phyloP scores from a whole-genome alignment of 331 rosid species.

The Malus hybrid region DNA sequence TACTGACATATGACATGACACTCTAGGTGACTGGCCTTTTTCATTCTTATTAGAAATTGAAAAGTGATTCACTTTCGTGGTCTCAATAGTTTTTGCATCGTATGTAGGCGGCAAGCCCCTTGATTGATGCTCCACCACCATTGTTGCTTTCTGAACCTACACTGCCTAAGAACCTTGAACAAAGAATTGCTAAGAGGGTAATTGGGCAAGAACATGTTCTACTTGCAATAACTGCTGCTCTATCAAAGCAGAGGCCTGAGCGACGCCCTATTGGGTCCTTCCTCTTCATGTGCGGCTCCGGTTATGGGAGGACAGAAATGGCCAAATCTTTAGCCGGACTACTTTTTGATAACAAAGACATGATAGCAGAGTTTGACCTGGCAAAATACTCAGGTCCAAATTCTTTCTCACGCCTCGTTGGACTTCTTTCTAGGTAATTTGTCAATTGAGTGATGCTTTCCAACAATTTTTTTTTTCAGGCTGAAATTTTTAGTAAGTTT shows the following conservation, averaged over 20 bases:
- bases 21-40: neutral
- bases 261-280: conserved; percentile 18
- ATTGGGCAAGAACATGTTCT: conserved; percentile 16
- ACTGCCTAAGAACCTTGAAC: conserved; percentile 16
- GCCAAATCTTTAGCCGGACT: conserved; percentile 10
- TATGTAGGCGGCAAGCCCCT: neutral
- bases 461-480: neutral
- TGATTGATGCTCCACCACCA: conserved; percentile 5
- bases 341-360: conserved; percentile 9
- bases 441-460: neutral
- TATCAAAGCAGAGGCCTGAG: conserved; percentile 13
- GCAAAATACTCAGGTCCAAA: conserved; percentile 9
- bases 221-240: conserved; percentile 10
- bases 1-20: neutral
- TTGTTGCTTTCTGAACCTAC: neutral
- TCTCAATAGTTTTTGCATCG: neutral
- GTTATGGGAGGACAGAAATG: conserved; percentile 16
- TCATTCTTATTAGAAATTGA: neutral
- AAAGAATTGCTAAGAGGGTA: conserved; percentile 9
- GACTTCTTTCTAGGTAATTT: conserved; percentile 7
- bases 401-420: neutral
- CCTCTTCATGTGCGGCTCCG: conserved; percentile 17
- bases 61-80: neutral
- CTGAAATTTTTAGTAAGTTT: neutral
- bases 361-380: conserved; percentile 13